Conservation (phyloP, 805 yeast species). For the Phaffomyces antillensis region DNA sequence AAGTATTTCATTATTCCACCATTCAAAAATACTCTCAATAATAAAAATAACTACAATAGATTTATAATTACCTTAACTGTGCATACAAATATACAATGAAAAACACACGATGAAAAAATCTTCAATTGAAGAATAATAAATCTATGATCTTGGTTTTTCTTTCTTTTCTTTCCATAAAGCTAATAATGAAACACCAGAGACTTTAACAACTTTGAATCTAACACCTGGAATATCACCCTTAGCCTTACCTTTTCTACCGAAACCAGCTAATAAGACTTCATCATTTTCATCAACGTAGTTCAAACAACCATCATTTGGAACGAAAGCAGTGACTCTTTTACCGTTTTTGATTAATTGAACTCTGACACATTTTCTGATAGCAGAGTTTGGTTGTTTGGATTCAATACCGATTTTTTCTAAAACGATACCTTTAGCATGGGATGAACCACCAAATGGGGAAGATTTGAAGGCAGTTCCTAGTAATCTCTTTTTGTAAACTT, state of each 20-base stretch:
- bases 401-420: conserved; percentile 99
- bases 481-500: conserved; percentile 95
- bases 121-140: conserved; percentile 9
- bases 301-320: conserved; percentile 99
- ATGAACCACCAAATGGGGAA: conserved; percentile 99
- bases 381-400: conserved; percentile 99
- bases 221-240: conserved; percentile 99
- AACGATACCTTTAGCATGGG: conserved; percentile 99
- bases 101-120: conserved; percentile 4
- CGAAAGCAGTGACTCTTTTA: conserved; percentile 99
- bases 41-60: neutral
- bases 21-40: neutral
- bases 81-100: conserved; percentile 23
- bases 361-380: conserved; percentile 99
- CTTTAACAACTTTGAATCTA: conserved; percentile 99
- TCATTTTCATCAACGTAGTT: conserved; percentile 99
- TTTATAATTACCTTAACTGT: conserved; percentile 15
- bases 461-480: conserved; percentile 99
- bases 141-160: conserved; percentile 99
- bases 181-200: conserved; percentile 98
- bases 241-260: conserved; percentile 99
- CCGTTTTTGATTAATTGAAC: conserved; percentile 99
- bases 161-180: conserved; percentile 99
- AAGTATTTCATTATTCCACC: no score
- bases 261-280: conserved; percentile 99